Conservation (phyloP, 176 grass and related monocot species). For the Calamus simplicifolius region DNA sequence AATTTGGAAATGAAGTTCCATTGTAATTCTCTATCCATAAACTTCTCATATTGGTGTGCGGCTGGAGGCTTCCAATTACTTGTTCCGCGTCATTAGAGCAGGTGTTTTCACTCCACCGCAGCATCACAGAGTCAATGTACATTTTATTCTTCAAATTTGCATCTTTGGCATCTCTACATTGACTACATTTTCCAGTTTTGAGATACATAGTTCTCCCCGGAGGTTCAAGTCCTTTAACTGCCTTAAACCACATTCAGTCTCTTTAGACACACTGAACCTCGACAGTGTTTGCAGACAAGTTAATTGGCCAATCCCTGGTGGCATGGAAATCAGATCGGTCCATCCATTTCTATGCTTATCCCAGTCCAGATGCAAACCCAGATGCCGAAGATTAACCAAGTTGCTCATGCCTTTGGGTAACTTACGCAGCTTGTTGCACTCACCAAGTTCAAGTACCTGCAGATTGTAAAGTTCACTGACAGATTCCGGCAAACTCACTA, state of each 20-base stretch:
- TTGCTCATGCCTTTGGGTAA: conserved; percentile 33
- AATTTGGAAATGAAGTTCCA: conserved; percentile 38
- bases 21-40: conserved; percentile 43
- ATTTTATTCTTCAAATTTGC: conserved; percentile 35
- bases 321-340: conserved; percentile 22
- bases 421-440: conserved; percentile 26
- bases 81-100: conserved; percentile 6
- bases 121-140: conserved; percentile 40
- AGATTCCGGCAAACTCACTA: conserved; percentile 30
- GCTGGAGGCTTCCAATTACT: conserved; percentile 16
- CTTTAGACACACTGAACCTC: conserved; percentile 26
- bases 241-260: conserved; percentile 27
- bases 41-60: conserved; percentile 20
- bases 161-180: background rate
- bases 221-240: conserved; percentile 42
- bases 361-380: conserved; percentile 49
- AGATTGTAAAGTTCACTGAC: conserved; percentile 39
- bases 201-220: conserved; percentile 56
- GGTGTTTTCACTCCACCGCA: conserved; percentile 28
- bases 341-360: conserved; percentile 9
- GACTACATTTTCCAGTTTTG: conserved; percentile 32
- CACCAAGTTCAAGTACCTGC: conserved; percentile 32
- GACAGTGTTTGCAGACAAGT: conserved; percentile 36
- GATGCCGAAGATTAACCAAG: conserved; percentile 44
- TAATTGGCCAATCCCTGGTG: conserved; percentile 22